Percentiles rank a stretch among this genome's conserved stretches.
phyloP scores from a whole-genome alignment of 108 stramenopile species.

The Nitzschia sp. region DNA sequence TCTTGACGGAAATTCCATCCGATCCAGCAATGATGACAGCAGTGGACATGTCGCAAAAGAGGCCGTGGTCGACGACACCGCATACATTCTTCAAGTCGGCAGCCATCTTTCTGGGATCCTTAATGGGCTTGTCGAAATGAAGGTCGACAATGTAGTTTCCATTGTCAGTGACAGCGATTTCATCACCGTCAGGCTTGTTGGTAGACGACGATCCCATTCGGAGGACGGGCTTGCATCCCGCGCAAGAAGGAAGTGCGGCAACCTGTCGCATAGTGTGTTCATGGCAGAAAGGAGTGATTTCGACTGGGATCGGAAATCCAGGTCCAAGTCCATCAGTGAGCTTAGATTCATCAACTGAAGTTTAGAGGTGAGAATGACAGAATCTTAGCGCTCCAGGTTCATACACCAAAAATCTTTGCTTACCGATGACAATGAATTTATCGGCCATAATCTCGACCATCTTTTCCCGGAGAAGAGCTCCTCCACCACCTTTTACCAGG shows the following conservation, averaged over 20 bases:
- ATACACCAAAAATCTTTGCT: conserved; percentile 12
- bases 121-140: conserved; percentile 92
- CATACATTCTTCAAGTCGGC: conserved; percentile 90
- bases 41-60: conserved; percentile 97
- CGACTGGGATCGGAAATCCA: conserved; percentile 93
- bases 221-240: conserved; percentile 90
- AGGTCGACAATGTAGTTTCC: conserved; percentile 99
- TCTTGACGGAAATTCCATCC: conserved; percentile 94
- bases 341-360: conserved; percentile 94
- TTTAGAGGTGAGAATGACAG: not conserved
- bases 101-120: conserved; percentile 86
- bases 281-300: conserved; percentile 96
- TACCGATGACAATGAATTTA: conserved; percentile 88
- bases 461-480: conserved; percentile 95
- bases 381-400: not conserved
- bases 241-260: conserved; percentile 80
- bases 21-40: conserved; percentile 95
- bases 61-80: conserved; percentile 98
- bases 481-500: conserved; percentile 98
- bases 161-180: conserved; percentile 97
- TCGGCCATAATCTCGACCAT: conserved; percentile 92
- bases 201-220: conserved; percentile 82
- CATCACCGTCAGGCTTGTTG: conserved; percentile 90
- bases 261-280: conserved; percentile 93
- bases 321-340: conserved; percentile 93